Base-by-base conservation (phyloP, 2,329 filamentous ascomycete genomes). In the Elsinoe fawcettii region DNA sequence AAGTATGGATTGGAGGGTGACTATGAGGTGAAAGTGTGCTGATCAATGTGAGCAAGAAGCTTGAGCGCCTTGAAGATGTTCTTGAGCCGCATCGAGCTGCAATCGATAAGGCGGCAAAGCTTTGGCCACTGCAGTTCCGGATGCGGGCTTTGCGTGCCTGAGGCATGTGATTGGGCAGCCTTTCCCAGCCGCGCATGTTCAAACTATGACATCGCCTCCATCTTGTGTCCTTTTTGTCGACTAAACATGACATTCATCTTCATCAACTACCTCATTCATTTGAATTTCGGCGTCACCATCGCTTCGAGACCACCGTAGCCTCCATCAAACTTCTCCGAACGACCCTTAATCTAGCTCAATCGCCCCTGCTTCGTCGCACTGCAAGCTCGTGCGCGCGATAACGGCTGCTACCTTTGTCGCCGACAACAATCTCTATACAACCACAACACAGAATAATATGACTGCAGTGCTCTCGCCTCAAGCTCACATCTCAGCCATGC, bases 361-460 rank as follows among this genome's bases (percentile, higher is more conserved):
- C 32, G 20, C 41, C 39, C 39, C 37, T 43, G 30, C 39, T 56
- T 49, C 41, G 32, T 60, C 41, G 54, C 43, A 49, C 57, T 37
- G 41, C 54, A 30, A 57, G 58, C 30, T 46, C 32, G 49, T 53
- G 49, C 49, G 34, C 32, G n/a, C 49, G 49, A 39, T 39, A 53
- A 53, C 30, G 49, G 34, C 30, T 18, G 30, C 49, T 36, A 53
- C 30, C 34, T 39, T 53, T 39, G 30, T 25, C 49, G 49, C 16
- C 49, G 49, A 53, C 49, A 39, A 53, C 32, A 39, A 53, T 18
- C 14, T 16, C 25, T 30, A 16, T 55, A 34, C 9, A 58, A 37
- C 34, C 51, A 56, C 59, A 58, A 56, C 46, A 51, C 44, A 53
- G 12, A 27, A 39, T 18, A 55, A 23, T 14, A 56, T 56, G 54